Base-by-base conservation (phyloP, 2,329 filamentous ascomycete species). In the Ophiognomonia clavigignenti-juglandacearum region DNA sequence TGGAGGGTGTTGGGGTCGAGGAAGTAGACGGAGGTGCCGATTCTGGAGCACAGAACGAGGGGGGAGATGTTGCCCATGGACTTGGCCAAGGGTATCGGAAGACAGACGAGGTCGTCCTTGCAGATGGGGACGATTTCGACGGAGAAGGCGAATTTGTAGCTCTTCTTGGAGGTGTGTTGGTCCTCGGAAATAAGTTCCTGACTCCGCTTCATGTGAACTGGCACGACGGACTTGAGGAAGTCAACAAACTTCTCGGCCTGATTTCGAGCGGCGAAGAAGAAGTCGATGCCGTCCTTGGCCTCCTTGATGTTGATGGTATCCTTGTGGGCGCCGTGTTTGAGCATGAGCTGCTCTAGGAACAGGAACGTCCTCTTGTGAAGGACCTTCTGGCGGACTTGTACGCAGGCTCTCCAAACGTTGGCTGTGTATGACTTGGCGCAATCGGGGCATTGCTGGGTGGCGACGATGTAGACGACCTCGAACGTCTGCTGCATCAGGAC, bases 281-380 rank as follows among this genome's bases (percentile, higher is more conserved):
- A 98, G 64, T 98, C 93, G 50, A 98, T 83, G 2, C 93, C 50
- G 58, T 96, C 90, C 68, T 91, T 91, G 23, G 88, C 87, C 69
- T 98, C 93, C 64, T 95, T 96, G 70, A 98, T 98, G 66, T 97
- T 98, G 68, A 96, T 91, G 1, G 92, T 93, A 57, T 98, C 91
- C 55, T 82, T 80, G 66, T 96, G 91, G 4, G 92, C 93, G 47
- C 81, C 80, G 65, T 97, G 90, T 74, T 96, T 97, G 58, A 98
- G 75, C 58, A 98, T 95, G 47, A 97, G 77, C 73, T 98, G 92
- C 68, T 97, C 93, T 29, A 97, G 82, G 62, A 74, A 77, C 38
- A 80, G 59, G 57, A 80, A 80, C 1, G 77, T 80, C 59, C 93
- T 78, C 80, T 97, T 98, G 72, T 98, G 93, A 5, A 88, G 82